Conservation (phyloP, 2,329 filamentous ascomycete genomes). For the Zalaria sp. region DNA sequence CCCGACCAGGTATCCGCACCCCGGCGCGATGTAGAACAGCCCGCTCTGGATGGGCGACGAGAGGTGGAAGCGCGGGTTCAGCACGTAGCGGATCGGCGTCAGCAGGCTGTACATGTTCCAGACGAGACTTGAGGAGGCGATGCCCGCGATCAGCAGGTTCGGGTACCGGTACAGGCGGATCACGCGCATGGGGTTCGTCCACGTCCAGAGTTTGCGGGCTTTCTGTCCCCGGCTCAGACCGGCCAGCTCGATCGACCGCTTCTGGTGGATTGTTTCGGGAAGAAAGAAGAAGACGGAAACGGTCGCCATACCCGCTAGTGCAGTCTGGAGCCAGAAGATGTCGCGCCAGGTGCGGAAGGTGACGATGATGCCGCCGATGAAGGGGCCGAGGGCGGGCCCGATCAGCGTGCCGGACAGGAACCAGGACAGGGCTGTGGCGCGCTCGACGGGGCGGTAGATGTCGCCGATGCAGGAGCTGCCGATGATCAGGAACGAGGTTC, state of each 20-base stretch:
- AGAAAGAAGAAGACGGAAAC: slow-evolving; percentile 51
- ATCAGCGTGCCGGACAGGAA: slow-evolving; percentile 58
- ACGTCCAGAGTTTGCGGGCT: slow-evolving; percentile 40
- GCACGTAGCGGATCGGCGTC: slow-evolving; percentile 54
- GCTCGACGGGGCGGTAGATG: slow-evolving; percentile 42
- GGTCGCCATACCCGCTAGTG: slow-evolving; percentile 45
- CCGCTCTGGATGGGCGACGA: slow-evolving; percentile 52
- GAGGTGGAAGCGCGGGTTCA: slow-evolving; percentile 61
- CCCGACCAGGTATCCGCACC: slow-evolving; percentile 53
- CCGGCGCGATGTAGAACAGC: slow-evolving; percentile 62
- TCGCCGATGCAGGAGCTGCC: slow-evolving; percentile 55
- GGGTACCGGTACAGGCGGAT: slow-evolving; percentile 52
- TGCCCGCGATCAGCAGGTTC: slow-evolving; percentile 49
- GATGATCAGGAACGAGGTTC: slow-evolving; percentile 59
- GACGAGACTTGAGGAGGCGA: slow-evolving; percentile 49
- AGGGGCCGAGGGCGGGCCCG: slow-evolving; percentile 56
- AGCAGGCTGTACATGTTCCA: slow-evolving; percentile 65
- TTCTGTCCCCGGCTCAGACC: slow-evolving; percentile 38
- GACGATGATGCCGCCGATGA: slow-evolving; percentile 63
- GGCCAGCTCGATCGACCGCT: slow-evolving; percentile 46
- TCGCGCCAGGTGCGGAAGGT: slow-evolving; percentile 59
- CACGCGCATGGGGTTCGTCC: slow-evolving; percentile 54
- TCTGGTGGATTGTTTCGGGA: slow-evolving; percentile 58
- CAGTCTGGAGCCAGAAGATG: slow-evolving; percentile 67
- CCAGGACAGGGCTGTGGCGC: slow-evolving; percentile 61